Base-by-base conservation (phyloP, 106 monocot species). In the Agapanthus africanus region DNA sequence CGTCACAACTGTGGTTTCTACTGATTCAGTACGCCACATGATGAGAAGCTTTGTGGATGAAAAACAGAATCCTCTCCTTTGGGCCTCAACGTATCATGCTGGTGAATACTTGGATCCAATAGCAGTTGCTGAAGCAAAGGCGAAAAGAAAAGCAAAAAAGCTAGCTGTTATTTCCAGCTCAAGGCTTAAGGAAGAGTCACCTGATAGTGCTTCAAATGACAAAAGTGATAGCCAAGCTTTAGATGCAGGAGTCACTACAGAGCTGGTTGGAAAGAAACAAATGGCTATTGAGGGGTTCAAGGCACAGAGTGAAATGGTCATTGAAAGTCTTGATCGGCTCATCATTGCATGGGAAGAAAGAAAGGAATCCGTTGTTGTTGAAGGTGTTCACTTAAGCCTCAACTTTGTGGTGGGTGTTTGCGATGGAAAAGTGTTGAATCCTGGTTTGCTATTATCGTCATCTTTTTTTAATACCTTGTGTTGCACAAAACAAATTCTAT, bases 291-390 rank as follows among this genome's bases (percentile, higher is more conserved):
- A 91, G 63, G 95, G 95, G 14, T 95, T 71, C 38, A 95, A 95
- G 65, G 95, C 95, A 34, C 95, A 95, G 42, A 88, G 91, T 70
- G 95, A 95, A 67, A 95, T 95, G 95, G 95, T 95, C 7, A 91
- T 95, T 61, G 95, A 95, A 64, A 95, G 91, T 60, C 95, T 95
- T 63, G 91, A 95, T 65, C 74, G 91, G 30, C 75, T 95, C 54
- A 91, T 95, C 44, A 95, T 86, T 64, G 76, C 95, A 34, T 95
- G 95, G 91, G 95, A 95, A 86, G 86, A 87, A n/a, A 81, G 82
- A 65, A 88, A 86, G 59, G 82, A 88, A 78, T 95, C 95, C 59
- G 95, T 95, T 38, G 82, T 95, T 59, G 88, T 95, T 67, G 95
- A 95, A 74, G 95, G 95, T 35, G 95, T 95, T 28, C 95, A 95